These are phyloP conservation scores for Metarhizium humberi DNA, from an alignment of 2,329 filamentous ascomycete species.

Conservation along the genomic window DNA sequence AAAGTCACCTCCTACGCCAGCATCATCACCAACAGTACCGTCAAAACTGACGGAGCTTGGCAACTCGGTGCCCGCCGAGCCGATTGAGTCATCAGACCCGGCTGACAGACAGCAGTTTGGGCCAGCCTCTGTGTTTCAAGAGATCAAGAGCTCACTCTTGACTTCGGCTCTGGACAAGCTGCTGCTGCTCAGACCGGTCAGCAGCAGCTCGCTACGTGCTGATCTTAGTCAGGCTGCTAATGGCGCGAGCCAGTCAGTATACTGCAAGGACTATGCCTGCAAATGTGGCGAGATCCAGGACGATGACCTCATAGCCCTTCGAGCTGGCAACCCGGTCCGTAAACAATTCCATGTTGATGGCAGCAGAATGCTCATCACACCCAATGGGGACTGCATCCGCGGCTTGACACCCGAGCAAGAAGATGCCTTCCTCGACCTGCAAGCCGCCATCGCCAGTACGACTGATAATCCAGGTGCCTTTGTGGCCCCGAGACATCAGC, in stretches of 20 bases:
- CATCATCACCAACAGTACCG: background rate
- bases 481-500: slow-evolving; percentile 44
- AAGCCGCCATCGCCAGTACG: slow-evolving; percentile 43
- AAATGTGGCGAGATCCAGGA: slow-evolving; percentile 31
- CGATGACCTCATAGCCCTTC: slow-evolving; percentile 44
- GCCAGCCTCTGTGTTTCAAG: slow-evolving; percentile 25
- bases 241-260: slow-evolving; percentile 15
- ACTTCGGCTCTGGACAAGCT: slow-evolving; percentile 24
- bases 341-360: slow-evolving; percentile 51
- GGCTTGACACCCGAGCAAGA: slow-evolving; percentile 62
- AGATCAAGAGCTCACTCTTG: slow-evolving; percentile 24
- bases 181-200: slow-evolving; percentile 27
- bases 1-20: slow-evolving; percentile 1
- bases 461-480: slow-evolving; percentile 47
- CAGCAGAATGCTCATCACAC: slow-evolving; percentile 62
- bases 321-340: slow-evolving; percentile 48
- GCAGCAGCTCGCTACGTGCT: slow-evolving; percentile 17
- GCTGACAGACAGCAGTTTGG: slow-evolving; percentile 21
- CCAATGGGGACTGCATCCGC: slow-evolving; percentile 67
- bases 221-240: slow-evolving; percentile 14
- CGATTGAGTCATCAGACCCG: slow-evolving; percentile 11
- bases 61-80: slow-evolving; percentile 9
- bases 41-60: slow-evolving; percentile 9
- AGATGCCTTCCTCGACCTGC: slow-evolving; percentile 59
- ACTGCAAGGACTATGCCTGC: slow-evolving; percentile 27